Evolutionary conservation across 768 basidiomycete species (phyloP), one percentile per base, ranked within the genome.

Genomic region (Lentinula sp.): DNA sequence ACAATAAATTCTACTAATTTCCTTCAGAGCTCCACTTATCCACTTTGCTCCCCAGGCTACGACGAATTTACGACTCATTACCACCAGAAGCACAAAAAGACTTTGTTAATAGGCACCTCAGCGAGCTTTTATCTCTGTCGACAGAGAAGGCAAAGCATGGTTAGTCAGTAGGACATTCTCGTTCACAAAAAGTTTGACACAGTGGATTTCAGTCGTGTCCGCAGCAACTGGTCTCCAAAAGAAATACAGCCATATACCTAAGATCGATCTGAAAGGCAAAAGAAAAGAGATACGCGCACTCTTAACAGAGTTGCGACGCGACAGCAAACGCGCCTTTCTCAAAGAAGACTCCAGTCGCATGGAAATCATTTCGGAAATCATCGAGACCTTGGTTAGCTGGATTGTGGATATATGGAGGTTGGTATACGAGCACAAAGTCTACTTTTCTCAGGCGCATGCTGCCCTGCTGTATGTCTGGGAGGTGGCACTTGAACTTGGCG

Each of bases 371-470:
- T 64, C 72, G 23, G 86, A 89, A 68, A 77, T 81, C 6, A 71
- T 87, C 8, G 78, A 83, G 51, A 84, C 76, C 64, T 68, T 88
- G 23, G 71, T 79, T 0, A 66, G 67, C n/a, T 89, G 86, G 86
- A 66, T 89, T 52, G 82, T 76, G 67, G 80, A 84, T 63, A 81
- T 89, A 39, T 89, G 88, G 88, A 75, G 68, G 57, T 75, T 79
- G 35, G 81, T 81, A 8, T 88, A 81, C 64, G 86, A 89, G 63
- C 79, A 84, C 64, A 73, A 78, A 16, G 76, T 79, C 35, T 70
- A 83, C 64, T 88, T 80, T 63, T 60, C 63, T 1, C 65, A 74
- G 23, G 87, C 83, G 0, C 88, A 89, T 64, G 64, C 69, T 1
- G 86, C 84, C 64, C 77, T 89, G 2, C 64, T 86, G 28, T 84